Evolutionary conservation across 345 rosid genomes (phyloP).

Genomic region (Nephelium lappaceum): DNA sequence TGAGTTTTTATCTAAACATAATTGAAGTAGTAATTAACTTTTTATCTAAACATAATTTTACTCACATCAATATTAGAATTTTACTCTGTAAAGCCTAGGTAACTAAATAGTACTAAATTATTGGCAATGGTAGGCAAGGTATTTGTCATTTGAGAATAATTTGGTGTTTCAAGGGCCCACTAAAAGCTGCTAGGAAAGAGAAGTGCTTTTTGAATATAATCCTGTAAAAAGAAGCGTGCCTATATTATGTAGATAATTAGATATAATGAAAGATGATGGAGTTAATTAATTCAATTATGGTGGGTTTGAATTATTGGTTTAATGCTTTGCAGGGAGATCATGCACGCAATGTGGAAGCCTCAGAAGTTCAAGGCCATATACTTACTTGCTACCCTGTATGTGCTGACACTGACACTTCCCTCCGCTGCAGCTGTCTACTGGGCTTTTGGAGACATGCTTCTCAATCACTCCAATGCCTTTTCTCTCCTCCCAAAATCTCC

Average conservation of each 20-base stretch:
- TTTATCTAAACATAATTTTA: too few relatives aligned
- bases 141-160: too few relatives aligned
- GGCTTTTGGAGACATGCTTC: constrained; percentile 98
- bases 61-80: too few relatives aligned
- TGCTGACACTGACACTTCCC: constrained; percentile 91
- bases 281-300: background rate
- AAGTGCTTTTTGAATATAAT: background rate
- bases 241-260: too few relatives aligned
- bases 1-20: too few relatives aligned
- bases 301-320: background rate
- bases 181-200: background rate
- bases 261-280: background rate
- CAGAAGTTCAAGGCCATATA: constrained; percentile 96
- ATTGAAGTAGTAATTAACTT: too few relatives aligned
- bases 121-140: too few relatives aligned
- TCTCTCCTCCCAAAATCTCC: constrained; percentile 77
- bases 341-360: constrained; percentile 99
- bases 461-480: constrained; percentile 93
- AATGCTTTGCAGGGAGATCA: constrained; percentile 66
- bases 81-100: too few relatives aligned
- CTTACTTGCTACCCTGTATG: constrained; percentile 81
- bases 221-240: too few relatives aligned
- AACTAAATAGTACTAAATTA: too few relatives aligned
- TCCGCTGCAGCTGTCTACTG: constrained; percentile 92
- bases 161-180: background rate